Evolutionary conservation across 179 eudicot species (phyloP), one percentile per base, ranked within the genome.

Genomic region (Nepenthes alata): DNA sequence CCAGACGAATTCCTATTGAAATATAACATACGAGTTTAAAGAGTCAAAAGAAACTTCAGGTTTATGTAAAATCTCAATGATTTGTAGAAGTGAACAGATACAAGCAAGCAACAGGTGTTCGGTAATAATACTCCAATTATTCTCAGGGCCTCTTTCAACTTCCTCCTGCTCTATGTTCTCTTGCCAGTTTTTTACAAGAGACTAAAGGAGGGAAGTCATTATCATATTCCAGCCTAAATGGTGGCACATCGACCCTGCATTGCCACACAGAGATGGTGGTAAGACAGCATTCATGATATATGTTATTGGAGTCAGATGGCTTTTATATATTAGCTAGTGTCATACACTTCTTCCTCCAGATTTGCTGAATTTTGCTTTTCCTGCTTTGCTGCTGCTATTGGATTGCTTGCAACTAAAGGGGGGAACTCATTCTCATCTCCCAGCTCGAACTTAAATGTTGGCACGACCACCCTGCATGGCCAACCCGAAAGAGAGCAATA

Each of bases 201-300:
- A 70, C 45, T 15, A 76, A 73, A 57, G 76, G 68, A 41, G 80
- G 80, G 16, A 72, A 76, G 41, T 76, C 80, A 70, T 67, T 72
- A 73, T 65, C 65, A 65, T 41, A 5, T 55, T 9, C 38, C 37
- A 36, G 5, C 38, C 11, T 25, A 25, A 25, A 3, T 5, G 13
- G 10, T 5, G 59, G 59, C 37, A 11, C 10, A 36, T 34, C 34
- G 25, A 14, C 34, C 13, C 55, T 52, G 55, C 55, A 11, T 25
- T 1, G 25, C 25, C 25, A 15, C 25, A 16, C 37, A 55, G 6
- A 15, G 25, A 15, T n/a, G 25, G 25, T 25, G 25, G 25, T 25
- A 52, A 13, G 55, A 4, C 7, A 15, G 5, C 16, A 52, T 6
- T 11, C 14, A 15, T 13, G 6, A 55, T 56, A 37, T 35, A 16